Conservation (phyloP, 2,329 filamentous ascomycete genomes). For the Fusarium mundagurra region DNA sequence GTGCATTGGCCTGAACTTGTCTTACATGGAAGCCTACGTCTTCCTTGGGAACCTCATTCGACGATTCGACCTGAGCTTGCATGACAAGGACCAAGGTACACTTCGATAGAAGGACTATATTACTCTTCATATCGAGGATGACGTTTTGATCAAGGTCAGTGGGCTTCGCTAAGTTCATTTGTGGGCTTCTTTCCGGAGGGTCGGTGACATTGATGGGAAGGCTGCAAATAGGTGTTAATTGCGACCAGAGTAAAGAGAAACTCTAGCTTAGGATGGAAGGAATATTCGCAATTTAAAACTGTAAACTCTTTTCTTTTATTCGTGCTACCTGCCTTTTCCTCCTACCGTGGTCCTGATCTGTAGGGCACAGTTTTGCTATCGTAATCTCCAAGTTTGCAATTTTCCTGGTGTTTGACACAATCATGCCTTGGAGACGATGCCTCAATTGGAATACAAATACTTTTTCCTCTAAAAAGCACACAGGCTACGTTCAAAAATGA, state of each 20-base stretch:
- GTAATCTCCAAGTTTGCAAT: too few relatives aligned
- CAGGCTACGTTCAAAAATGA: accelerated
- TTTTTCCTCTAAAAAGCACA: neutral
- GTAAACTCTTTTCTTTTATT: neutral
- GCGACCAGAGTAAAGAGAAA: too few relatives aligned
- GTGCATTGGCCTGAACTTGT: neutral
- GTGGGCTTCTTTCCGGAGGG: too few relatives aligned
- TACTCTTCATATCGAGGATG: neutral
- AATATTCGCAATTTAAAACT: neutral
- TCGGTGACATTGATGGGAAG: neutral
- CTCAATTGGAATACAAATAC: neutral
- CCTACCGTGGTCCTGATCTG: neutral
- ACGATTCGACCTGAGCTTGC: neutral
- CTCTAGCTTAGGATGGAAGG: neutral
- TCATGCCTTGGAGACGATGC: neutral
- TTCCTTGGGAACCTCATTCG: neutral
- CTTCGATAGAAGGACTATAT: neutral
- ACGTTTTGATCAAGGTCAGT: neutral
- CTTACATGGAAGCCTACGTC: neutral
- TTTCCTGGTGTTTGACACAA: neutral
- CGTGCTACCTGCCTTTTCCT: too few relatives aligned
- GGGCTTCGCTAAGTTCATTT: neutral
- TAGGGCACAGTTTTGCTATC: neutral
- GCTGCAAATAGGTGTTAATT: neutral
- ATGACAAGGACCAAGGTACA: neutral